These are phyloP conservation scores for Rhododendron molle DNA, from an alignment of 148 eudicot species.

Conservation along the genomic window DNA sequence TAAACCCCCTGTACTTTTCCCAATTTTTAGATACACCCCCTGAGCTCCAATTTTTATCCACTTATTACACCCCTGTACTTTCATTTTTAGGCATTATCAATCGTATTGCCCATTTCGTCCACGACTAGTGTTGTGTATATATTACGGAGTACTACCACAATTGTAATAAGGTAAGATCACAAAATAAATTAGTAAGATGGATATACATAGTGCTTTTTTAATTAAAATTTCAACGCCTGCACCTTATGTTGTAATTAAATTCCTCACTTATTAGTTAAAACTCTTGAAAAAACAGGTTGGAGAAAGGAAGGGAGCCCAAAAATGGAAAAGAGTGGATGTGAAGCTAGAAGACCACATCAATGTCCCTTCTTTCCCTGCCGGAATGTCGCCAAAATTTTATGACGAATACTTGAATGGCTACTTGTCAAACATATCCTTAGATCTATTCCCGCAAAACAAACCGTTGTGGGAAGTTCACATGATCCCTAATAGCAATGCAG, in stretches of 20 bases:
- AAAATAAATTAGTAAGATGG: too few species aligned
- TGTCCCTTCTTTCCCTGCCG: slow-evolving; percentile 35
- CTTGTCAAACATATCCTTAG: slow-evolving; percentile 46
- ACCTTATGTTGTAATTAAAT: neutral
- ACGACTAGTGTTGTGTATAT: neutral
- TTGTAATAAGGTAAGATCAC: neutral
- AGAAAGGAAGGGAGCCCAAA: slow-evolving; percentile 47
- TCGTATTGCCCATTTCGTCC: too few species aligned
- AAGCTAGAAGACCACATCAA: slow-evolving; percentile 51
- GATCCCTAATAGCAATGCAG: slow-evolving; percentile 59
- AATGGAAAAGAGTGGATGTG: slow-evolving; percentile 69
- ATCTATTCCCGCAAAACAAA: slow-evolving; percentile 45
- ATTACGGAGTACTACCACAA: neutral
- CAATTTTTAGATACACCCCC: too few species aligned
- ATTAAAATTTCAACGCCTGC: neutral
- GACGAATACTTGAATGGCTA: slow-evolving; percentile 46
- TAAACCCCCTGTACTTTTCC: too few species aligned
- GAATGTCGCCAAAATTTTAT: slow-evolving; percentile 34
- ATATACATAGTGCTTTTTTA: neutral
- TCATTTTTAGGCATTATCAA: too few species aligned
- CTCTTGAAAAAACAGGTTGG: slow-evolving; percentile 33
- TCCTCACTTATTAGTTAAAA: neutral
- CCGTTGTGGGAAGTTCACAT: slow-evolving; percentile 84
- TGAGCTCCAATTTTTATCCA: too few species aligned
- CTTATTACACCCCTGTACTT: too few species aligned